These are phyloP conservation scores for Terfezia boudieri DNA, from an alignment of 495 filamentous ascomycete species.

Conservation along the genomic window DNA sequence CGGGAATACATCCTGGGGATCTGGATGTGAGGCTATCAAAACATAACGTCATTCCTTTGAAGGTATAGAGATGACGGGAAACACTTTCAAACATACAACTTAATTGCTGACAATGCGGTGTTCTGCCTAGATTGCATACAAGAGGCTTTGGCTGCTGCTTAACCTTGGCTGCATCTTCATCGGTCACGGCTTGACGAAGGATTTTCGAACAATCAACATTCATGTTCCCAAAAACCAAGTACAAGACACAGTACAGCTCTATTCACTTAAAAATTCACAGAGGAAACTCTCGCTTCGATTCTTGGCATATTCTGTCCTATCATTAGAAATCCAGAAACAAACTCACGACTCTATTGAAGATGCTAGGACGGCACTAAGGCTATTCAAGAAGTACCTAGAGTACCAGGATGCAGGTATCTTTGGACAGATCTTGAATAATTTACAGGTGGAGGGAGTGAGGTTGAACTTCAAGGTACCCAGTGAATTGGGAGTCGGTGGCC, in stretches of 20 bases:
- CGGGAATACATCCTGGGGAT: slow-evolving; percentile 68
- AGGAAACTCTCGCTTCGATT: slow-evolving; percentile 74
- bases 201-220: slow-evolving; percentile 96
- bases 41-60: slow-evolving; percentile 67
- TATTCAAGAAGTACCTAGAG: slow-evolving; percentile 80
- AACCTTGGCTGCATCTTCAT: slow-evolving; percentile 89
- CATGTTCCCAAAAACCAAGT: slow-evolving; percentile 79
- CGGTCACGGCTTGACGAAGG: slow-evolving; percentile 74
- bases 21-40: slow-evolving; percentile 48
- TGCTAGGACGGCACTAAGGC: slow-evolving; percentile 62
- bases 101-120: too few relatives aligned
- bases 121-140: slow-evolving; percentile 39
- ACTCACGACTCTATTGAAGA: slow-evolving; percentile 91
- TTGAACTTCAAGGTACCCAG: slow-evolving; percentile 50
- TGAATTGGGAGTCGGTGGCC: background rate
- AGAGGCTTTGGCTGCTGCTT: slow-evolving; percentile 88
- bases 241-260: slow-evolving; percentile 77
- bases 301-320: slow-evolving; percentile 66
- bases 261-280: slow-evolving; percentile 38
- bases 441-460: slow-evolving; percentile 50
- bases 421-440: slow-evolving; percentile 52
- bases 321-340: slow-evolving; percentile 72
- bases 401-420: slow-evolving; percentile 67
- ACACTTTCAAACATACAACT: too few relatives aligned
- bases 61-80: slow-evolving; percentile 23